Percentiles rank a stretch among this genome's conserved stretches.
Evolutionary conservation across 768 basidiomycete genomes (phyloP).

Genomic region (Suillus clintonianus): DNA sequence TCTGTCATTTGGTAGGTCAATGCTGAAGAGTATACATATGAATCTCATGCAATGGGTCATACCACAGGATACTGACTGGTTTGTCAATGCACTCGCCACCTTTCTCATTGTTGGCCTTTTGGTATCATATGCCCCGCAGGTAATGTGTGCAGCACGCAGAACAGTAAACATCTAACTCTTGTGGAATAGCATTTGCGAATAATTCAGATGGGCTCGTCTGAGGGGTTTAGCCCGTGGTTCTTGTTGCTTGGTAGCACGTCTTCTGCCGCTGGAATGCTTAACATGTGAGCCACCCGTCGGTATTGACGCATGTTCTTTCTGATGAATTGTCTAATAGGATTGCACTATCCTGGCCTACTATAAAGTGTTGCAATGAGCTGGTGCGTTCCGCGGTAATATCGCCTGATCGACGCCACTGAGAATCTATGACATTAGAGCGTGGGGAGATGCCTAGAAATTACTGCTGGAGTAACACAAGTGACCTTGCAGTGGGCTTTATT

Average conservation of each 20-base stretch:
- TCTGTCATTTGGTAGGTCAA: background rate
- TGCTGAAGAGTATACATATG: background rate
- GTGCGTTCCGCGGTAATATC: constrained; percentile 45
- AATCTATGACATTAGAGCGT: constrained; percentile 45
- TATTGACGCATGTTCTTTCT: background rate
- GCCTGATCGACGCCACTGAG: background rate
- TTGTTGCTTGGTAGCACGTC: constrained; percentile 87
- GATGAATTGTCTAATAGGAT: constrained; percentile 48
- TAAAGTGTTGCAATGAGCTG: constrained; percentile 77
- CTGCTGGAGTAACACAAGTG: constrained; percentile 84
- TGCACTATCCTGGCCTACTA: constrained; percentile 79
- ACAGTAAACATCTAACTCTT: background rate
- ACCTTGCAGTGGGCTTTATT: constrained; percentile 84
- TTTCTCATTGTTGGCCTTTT: constrained; percentile 72
- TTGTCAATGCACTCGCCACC: constrained; percentile 61
- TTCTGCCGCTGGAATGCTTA: constrained; percentile 79
- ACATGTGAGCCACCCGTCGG: constrained; percentile 55
- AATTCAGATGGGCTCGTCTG: constrained; percentile 72
- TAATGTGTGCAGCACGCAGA: constrained; percentile 23
- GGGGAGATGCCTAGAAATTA: constrained; percentile 74
- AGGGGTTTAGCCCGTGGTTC: constrained; percentile 92
- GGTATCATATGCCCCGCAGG: constrained; percentile 85
- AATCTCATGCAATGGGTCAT: background rate
- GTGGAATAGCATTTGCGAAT: constrained; percentile 71
- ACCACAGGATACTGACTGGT: constrained; percentile 69